Evolutionary conservation across 2,329 filamentous ascomycete species (phyloP), one percentile per base, ranked within the genome.

Genomic region (Scortechinia acanthostroma): DNA sequence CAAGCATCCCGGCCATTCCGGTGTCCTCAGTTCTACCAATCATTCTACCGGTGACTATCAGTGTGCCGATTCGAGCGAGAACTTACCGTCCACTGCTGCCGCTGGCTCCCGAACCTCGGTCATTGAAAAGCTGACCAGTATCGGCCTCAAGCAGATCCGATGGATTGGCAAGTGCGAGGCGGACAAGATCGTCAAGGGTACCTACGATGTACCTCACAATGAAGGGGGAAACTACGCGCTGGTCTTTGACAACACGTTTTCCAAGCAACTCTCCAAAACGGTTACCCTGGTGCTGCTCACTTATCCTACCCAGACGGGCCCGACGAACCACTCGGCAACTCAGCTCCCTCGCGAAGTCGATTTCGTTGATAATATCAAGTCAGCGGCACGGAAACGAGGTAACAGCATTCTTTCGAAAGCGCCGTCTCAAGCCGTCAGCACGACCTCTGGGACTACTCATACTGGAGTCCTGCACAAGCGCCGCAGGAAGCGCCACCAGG

Each of bases 211-310:
- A 20, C 70, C 71, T 1, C 57, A 70, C 4, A 81, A 80, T 23
- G 81, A 93, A 51, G 88, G 83, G 20, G 93, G 93, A 58, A 96
- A 95, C 80, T 98, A 95, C 60, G 93, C 91, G 46, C 72, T 98
- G 49, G 89, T 97, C 22, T 95, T 98, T 58, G 93, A 98, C 76
- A 98, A 98, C 59, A 98, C 93, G 21, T 98, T 98, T 61, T 95
- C 91, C 48, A 97, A 96, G 68, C 88, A 85, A 62, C 84, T 87
- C 35, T 93, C 91, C 45, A 98, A 98, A 68, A 95, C 86, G 22
- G 90, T 90, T 17, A 97, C 91, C 4, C 88, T 98, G 57, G 91
- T 96, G 25, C 79, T 98, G 44, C 77, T 97, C 61, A 97, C 90
- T 30, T 96, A 97, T 57, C 91, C 91, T 6, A 91, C 89, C 25